Conservation (phyloP, 1,284 basidiomycete genomes). For the Baeospora myosura region DNA sequence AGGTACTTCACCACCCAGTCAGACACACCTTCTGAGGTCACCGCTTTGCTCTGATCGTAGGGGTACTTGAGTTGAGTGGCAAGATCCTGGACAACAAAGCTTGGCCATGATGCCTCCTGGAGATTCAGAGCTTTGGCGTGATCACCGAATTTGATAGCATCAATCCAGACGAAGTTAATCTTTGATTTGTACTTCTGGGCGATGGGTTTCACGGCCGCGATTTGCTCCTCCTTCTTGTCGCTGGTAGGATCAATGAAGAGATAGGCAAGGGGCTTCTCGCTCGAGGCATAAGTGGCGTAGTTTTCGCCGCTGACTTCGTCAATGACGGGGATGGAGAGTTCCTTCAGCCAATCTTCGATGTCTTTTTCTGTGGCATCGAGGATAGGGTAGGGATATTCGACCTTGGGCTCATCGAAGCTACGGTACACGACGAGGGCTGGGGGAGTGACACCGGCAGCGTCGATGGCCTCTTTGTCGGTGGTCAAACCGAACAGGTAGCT, state of each 20-base stretch:
- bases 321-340: constrained; percentile 82
- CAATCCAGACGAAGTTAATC: constrained; percentile 98
- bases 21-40: constrained; percentile 51
- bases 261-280: constrained; percentile 87
- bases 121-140: constrained; percentile 96
- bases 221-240: constrained; percentile 57
- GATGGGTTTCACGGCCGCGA: constrained; percentile 68
- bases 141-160: constrained; percentile 90
- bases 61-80: constrained; percentile 86
- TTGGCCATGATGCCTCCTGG: constrained; percentile 79
- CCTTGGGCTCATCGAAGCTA: constrained; percentile 80
- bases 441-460: constrained; percentile 65
- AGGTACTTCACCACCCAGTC: constrained; percentile 64
- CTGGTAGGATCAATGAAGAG: constrained; percentile 85
- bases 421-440: constrained; percentile 93
- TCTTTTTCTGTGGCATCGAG: constrained; percentile 51
- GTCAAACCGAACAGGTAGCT: constrained; percentile 88
- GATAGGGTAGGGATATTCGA: constrained; percentile 65
- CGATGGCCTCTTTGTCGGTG: constrained; percentile 63
- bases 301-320: constrained; percentile 95
- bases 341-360: constrained; percentile 73
- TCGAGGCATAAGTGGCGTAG: constrained; percentile 80
- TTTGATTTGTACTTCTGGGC: constrained; percentile 80
- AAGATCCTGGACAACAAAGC: constrained; percentile 90
- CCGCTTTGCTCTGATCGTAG: constrained; percentile 59